phyloP scores from a whole-genome alignment of 2,329 filamentous ascomycete genomes.

The Fusarium sp. region DNA sequence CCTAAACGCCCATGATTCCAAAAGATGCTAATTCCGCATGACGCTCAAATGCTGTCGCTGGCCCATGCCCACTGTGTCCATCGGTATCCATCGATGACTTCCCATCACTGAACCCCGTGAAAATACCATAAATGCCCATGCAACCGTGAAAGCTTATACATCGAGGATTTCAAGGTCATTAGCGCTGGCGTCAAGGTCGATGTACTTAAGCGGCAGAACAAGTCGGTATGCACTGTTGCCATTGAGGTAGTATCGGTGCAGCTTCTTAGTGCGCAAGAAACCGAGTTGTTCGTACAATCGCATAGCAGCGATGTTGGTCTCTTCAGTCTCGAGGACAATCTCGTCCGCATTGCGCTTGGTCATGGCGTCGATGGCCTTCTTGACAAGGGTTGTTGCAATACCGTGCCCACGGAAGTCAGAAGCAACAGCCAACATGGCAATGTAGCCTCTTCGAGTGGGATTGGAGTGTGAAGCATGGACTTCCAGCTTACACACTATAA shows the following conservation, averaged over 20 bases:
- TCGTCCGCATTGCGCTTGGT: slow-evolving; percentile 84
- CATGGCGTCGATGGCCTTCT: slow-evolving; percentile 92
- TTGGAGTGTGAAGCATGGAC: slow-evolving; percentile 83
- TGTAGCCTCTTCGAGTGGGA: slow-evolving; percentile 84
- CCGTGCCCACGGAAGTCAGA: slow-evolving; percentile 82
- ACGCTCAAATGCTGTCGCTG: slow-evolving; percentile 12
- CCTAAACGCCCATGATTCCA: slow-evolving; percentile 22
- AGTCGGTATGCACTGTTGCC: slow-evolving; percentile 94
- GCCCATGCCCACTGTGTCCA: not conserved
- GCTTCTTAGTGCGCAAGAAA: slow-evolving; percentile 88
- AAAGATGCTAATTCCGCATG: slow-evolving; percentile 9
- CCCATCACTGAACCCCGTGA: not conserved
- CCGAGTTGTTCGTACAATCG: slow-evolving; percentile 92
- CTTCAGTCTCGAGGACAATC: slow-evolving; percentile 95
- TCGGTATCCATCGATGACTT: not conserved
- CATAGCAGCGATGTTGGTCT: slow-evolving; percentile 89
- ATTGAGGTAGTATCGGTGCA: slow-evolving; percentile 96
- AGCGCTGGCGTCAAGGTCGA: slow-evolving; percentile 52
- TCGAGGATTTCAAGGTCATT: slow-evolving; percentile 49
- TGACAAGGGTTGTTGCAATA: slow-evolving; percentile 89
- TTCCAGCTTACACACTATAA: slow-evolving; percentile 95
- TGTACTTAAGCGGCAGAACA: slow-evolving; percentile 77
- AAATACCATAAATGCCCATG: not conserved
- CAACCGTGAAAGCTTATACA: slow-evolving; percentile 1
- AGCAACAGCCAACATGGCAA: slow-evolving; percentile 96